Evolutionary conservation across 1,284 basidiomycete genomes (phyloP).

Genomic region (Blastosporella zonata): DNA sequence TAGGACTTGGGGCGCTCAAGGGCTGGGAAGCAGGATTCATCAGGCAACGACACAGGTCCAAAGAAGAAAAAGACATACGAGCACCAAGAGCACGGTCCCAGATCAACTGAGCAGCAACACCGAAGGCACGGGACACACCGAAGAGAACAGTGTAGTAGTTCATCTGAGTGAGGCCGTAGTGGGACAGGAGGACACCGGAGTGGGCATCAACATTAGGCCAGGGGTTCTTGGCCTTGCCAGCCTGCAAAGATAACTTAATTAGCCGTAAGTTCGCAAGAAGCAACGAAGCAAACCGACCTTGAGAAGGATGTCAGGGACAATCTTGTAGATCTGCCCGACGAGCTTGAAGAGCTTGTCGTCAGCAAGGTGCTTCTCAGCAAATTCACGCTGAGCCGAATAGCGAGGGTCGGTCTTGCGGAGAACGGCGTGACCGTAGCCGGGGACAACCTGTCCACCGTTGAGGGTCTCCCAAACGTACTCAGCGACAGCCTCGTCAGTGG

Average conservation of each 20-base stretch:
- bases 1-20: conserved; percentile 88
- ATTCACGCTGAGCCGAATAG: conserved; percentile 94
- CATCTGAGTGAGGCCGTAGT: conserved; percentile 89
- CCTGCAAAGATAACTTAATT: conserved; percentile 36
- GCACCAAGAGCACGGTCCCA: conserved; percentile 97
- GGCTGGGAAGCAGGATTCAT: conserved; percentile 39
- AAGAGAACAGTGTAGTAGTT: conserved; percentile 96
- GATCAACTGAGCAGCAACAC: conserved; percentile 86
- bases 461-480: conserved; percentile 94
- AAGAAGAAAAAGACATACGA: conserved; percentile 48
- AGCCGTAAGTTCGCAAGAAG: background rate
- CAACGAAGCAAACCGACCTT: conserved; percentile 44
- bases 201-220: conserved; percentile 97
- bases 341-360: conserved; percentile 90
- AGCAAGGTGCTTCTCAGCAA: conserved; percentile 87
- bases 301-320: conserved; percentile 91
- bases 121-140: conserved; percentile 92
- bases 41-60: background rate
- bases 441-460: conserved; percentile 89
- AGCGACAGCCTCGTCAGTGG: conserved; percentile 82
- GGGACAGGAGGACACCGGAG: conserved; percentile 90
- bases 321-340: conserved; percentile 89
- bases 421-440: conserved; percentile 96
- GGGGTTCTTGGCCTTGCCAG: conserved; percentile 92
- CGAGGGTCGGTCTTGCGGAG: conserved; percentile 97